phyloP scores from a whole-genome alignment of 176 grass and related monocot species.

The Carex myosuroides region DNA sequence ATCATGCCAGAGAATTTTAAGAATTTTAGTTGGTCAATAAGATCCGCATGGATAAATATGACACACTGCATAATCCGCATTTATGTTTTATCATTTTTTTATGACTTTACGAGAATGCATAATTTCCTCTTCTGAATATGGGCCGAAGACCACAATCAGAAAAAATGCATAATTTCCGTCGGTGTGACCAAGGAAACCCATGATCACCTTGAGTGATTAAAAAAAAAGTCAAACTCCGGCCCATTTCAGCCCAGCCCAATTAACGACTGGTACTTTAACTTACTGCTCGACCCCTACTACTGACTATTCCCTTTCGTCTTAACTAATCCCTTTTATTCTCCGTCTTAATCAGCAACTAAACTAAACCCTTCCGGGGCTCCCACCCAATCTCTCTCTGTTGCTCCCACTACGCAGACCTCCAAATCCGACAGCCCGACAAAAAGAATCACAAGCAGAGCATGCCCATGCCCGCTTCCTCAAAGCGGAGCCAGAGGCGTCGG shows the following conservation, averaged over 20 bases:
- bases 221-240: not conserved
- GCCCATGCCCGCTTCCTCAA: not conserved
- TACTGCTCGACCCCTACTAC: not conserved
- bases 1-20: not conserved
- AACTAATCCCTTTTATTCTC: not conserved
- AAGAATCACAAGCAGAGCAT: not conserved
- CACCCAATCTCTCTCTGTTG: not conserved
- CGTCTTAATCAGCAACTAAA: not conserved
- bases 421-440: not conserved
- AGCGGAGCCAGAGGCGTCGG: slow-evolving; percentile 1
- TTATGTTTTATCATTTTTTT: too few relatives aligned
- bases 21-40: not conserved
- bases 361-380: too few relatives aligned
- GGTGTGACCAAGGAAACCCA: not conserved
- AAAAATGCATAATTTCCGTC: too few relatives aligned
- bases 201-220: not conserved
- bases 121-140: too few relatives aligned
- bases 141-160: too few relatives aligned
- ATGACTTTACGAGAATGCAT: too few relatives aligned
- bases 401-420: not conserved
- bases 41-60: not conserved
- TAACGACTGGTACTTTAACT: too few relatives aligned
- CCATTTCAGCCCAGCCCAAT: not conserved
- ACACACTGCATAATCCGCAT: too few relatives aligned
- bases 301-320: not conserved